Conservation (phyloP, 2,329 filamentous ascomycete genomes). For the Hypoxylon sp. region DNA sequence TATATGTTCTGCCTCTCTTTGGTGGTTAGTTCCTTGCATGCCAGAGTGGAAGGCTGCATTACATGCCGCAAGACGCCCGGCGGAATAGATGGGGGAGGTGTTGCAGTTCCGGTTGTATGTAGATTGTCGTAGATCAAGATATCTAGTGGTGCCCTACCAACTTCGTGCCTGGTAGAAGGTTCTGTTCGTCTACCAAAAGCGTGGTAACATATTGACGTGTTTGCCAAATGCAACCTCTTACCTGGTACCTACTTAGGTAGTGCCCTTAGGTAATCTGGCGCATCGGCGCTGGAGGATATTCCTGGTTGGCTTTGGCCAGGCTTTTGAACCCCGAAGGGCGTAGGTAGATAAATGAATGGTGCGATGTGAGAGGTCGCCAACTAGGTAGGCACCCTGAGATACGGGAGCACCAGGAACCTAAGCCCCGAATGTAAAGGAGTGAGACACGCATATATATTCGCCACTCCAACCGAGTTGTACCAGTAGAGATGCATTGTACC, state of each 20-base stretch:
- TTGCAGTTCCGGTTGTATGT: background rate
- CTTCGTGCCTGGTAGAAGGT: too few relatives aligned
- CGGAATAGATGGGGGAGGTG: slow-evolving; percentile 2
- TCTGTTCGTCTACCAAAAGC: background rate
- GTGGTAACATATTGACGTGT: background rate
- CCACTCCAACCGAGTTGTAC: slow-evolving; percentile 28
- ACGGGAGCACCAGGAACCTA: slow-evolving; percentile 14
- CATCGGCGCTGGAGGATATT: background rate
- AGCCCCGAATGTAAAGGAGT: slow-evolving; percentile 19
- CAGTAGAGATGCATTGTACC: slow-evolving; percentile 13
- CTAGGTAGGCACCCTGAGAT: background rate
- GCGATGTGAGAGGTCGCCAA: slow-evolving; percentile 43
- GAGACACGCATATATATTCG: slow-evolving; percentile 32
- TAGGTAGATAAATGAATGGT: slow-evolving; percentile 29
- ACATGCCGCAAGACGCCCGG: slow-evolving; percentile 18
- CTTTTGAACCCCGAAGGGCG: slow-evolving; percentile 15
- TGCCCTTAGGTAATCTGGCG: background rate
- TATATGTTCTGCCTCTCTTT: background rate
- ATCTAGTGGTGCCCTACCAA: too few relatives aligned
- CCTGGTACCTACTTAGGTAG: background rate
- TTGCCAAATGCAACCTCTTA: slow-evolving; percentile 12
- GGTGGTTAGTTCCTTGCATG: slow-evolving; percentile 28
- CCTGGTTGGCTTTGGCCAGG: slow-evolving; percentile 12
- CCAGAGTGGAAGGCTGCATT: slow-evolving; percentile 26
- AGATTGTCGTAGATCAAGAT: background rate